phyloP scores from a whole-genome alignment of 2,329 filamentous ascomycete genomes.

The Exophiala viscosa region DNA sequence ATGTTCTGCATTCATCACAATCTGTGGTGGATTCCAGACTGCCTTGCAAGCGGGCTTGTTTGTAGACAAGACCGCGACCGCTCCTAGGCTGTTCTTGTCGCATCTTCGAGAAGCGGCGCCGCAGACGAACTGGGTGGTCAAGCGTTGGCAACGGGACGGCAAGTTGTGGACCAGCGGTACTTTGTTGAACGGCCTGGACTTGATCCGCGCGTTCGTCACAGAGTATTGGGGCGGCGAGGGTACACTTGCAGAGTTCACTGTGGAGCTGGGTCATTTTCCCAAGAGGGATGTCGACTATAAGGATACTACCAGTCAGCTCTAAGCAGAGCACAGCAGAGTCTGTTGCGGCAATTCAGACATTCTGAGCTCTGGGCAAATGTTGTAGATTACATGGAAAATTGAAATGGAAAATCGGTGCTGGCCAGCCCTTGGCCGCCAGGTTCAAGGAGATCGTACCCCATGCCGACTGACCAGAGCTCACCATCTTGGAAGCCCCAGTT shows the following conservation, averaged over 20 bases:
- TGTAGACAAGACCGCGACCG: constrained; percentile 19
- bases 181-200: constrained; percentile 33
- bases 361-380: no score
- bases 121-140: constrained; percentile 21
- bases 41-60: constrained; percentile 20
- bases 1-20: constrained; percentile 21
- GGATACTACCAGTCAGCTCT: not conserved
- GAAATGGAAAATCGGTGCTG: no score
- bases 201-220: constrained; percentile 31
- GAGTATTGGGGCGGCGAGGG: constrained; percentile 30
- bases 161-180: constrained; percentile 36
- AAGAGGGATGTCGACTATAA: constrained; percentile 13
- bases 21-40: constrained; percentile 21
- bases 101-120: constrained; percentile 7
- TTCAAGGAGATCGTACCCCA: no score
- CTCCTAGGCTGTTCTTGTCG: constrained; percentile 13
- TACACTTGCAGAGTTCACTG: constrained; percentile 17
- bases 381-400: no score
- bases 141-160: constrained; percentile 31
- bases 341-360: no score
- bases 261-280: constrained; percentile 15
- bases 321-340: no score
- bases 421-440: no score
- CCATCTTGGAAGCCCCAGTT: no score
- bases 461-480: no score